Evolutionary conservation across 2,329 filamentous ascomycete genomes (phyloP), one percentile per base, ranked within the genome.

Genomic region (Dactylellina drechsleri): DNA sequence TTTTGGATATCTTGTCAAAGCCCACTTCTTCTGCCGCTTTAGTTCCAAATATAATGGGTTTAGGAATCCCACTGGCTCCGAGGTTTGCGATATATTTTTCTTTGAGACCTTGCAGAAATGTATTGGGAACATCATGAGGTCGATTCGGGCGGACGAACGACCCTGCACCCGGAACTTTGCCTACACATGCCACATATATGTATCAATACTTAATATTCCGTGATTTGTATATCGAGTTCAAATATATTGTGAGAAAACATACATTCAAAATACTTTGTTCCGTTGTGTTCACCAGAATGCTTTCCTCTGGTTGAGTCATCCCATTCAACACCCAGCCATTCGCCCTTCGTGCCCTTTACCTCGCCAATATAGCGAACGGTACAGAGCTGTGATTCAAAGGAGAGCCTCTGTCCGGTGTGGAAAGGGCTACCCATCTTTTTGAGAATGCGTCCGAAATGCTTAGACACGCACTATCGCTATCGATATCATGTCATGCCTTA

Each of bases 321-420:
- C 95, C 95, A 99, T 86, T 99, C 95, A 56, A 98, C 92, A 54
- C 95, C 95, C 40, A 98, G 86, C 93, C 94, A 98, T 77, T 86
- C 85, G 57, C 92, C 92, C 50, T 87, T 85, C 7, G 92, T 93
- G 78, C 91, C 91, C 59, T 87, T 85, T 6, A 98, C 90, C 40
- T 86, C 82, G 52, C 95, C 95, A 76, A 91, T 83, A 80, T 93
- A 98, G 76, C 92, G 89, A 70, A 98, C 86, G 0, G 94, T 98
- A 82, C 93, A 97, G 49, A 91, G 83, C 18, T 88, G 88, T 36
- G 88, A 88, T 77, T 91, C 89, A 79, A 91, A 96, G 2, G 92
- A 96, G 47, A 94, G 85, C 13, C 95, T 89, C 82, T 95, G 89
- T 61, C 92, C 92, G 76, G 90, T 81, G 79, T 86, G 83, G 54